A percentile compares a stretch with the other conserved stretches of the same genome.
Evolutionary conservation across 108 stramenopile species (phyloP).

Genomic region (Stephanodiscus triporus): DNA sequence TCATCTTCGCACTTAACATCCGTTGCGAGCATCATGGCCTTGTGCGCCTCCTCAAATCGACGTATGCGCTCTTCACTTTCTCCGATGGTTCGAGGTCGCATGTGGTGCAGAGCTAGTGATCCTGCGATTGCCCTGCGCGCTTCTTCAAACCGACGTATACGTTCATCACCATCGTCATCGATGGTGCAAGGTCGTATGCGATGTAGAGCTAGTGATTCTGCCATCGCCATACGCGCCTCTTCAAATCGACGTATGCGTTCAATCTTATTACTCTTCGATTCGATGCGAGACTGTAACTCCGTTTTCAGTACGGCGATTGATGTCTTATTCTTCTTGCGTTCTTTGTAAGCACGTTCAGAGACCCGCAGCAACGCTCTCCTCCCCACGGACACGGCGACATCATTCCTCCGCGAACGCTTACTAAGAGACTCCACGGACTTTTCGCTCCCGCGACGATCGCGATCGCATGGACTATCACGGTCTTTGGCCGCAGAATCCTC

Average conservation of each 20-base stretch:
- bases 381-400: constrained; percentile 49
- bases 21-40: constrained; percentile 69
- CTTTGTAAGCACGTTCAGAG: constrained; percentile 52
- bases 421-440: too few relatives aligned
- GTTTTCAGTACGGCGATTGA: background rate
- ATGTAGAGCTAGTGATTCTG: background rate
- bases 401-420: constrained; percentile 5
- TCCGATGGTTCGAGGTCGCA: background rate
- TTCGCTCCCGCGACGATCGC: too few relatives aligned
- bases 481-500: constrained; percentile 10
- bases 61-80: constrained; percentile 55
- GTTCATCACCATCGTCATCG: constrained; percentile 51
- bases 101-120: background rate
- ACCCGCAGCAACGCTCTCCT: constrained; percentile 68
- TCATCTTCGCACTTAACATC: constrained; percentile 24
- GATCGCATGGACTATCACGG: background rate
- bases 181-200: background rate
- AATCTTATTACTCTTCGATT: background rate
- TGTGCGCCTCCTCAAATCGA: constrained; percentile 82
- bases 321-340: constrained; percentile 41
- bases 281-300: background rate
- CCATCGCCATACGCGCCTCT: constrained; percentile 59
- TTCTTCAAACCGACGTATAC: constrained; percentile 11
- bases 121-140: background rate
- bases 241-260: constrained; percentile 66